Evolutionary conservation across 2,329 filamentous ascomycete species (phyloP).

Genomic region (Sphaerulina musiva): DNA sequence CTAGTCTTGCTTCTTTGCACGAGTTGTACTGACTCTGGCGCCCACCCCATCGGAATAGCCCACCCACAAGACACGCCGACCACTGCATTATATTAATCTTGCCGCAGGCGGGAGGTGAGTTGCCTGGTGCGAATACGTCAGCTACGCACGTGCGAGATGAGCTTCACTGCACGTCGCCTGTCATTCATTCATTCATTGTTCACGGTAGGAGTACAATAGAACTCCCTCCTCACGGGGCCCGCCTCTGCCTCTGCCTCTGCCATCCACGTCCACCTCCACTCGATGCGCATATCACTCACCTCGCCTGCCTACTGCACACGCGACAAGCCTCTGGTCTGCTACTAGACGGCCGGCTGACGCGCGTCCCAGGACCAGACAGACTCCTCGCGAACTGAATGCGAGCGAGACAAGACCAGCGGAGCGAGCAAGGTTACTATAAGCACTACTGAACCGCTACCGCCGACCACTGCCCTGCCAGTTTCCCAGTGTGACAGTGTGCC

Average conservation of each 20-base stretch:
- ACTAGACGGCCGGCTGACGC: conserved; percentile 7
- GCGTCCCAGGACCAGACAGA: not conserved
- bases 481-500: not conserved
- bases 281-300: too few species aligned
- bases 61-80: too few species aligned
- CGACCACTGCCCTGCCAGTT: too few species aligned
- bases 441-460: not conserved
- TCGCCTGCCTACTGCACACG: not conserved
- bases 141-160: too few species aligned
- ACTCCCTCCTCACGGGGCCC: not conserved
- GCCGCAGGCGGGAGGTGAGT: too few species aligned
- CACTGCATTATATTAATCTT: too few species aligned
- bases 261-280: not conserved
- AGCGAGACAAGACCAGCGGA: not conserved
- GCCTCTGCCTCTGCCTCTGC: not conserved
- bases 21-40: too few species aligned
- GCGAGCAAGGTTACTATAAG: not conserved
- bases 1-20: too few species aligned
- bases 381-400: not conserved
- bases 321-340: not conserved
- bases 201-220: not conserved
- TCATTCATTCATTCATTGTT: not conserved
- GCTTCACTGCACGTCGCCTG: too few species aligned
- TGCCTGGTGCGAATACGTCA: too few species aligned
- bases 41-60: too few species aligned